phyloP scores from a whole-genome alignment of 2,329 filamentous ascomycete species.

The Alternaria sp. region DNA sequence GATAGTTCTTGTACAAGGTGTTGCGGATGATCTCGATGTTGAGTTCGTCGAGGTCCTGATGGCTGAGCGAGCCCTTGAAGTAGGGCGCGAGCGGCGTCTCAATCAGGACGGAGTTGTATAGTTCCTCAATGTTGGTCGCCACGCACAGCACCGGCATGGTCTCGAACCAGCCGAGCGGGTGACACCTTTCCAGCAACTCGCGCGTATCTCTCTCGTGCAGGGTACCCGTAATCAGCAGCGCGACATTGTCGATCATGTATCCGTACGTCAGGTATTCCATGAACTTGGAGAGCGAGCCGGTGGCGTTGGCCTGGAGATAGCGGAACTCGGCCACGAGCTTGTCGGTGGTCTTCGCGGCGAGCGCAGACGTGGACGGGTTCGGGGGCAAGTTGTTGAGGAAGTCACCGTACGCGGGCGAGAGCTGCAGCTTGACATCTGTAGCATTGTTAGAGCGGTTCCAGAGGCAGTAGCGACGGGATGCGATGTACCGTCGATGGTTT shows the following conservation, averaged over 20 bases:
- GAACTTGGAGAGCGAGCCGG: slow-evolving; percentile 89
- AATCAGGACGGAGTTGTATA: slow-evolving; percentile 97
- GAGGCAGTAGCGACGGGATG: background rate
- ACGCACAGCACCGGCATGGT: slow-evolving; percentile 98
- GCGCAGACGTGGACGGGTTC: slow-evolving; percentile 93
- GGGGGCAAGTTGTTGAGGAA: slow-evolving; percentile 92
- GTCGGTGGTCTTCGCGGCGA: slow-evolving; percentile 94
- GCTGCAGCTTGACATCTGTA: slow-evolving; percentile 94
- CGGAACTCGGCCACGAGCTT: slow-evolving; percentile 98
- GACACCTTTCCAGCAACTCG: slow-evolving; percentile 92
- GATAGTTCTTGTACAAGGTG: slow-evolving; percentile 98
- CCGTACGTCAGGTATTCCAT: slow-evolving; percentile 98
- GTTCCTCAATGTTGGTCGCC: slow-evolving; percentile 96
- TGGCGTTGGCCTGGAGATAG: slow-evolving; percentile 92
- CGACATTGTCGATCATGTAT: slow-evolving; percentile 99
- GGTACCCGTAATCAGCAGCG: slow-evolving; percentile 95
- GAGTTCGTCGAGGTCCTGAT: slow-evolving; percentile 96
- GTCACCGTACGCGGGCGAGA: slow-evolving; percentile 95
- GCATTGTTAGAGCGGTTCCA: slow-evolving; percentile 54
- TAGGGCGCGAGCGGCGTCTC: slow-evolving; percentile 95
- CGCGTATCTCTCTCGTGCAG: slow-evolving; percentile 96
- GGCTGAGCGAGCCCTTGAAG: slow-evolving; percentile 95
- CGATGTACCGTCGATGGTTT: slow-evolving; percentile 86
- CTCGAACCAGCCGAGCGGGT: slow-evolving; percentile 98
- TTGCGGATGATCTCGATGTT: slow-evolving; percentile 99